These are phyloP conservation scores for Citrus unshiu DNA, from an alignment of 345 rosid genomes.

Conservation along the genomic window DNA sequence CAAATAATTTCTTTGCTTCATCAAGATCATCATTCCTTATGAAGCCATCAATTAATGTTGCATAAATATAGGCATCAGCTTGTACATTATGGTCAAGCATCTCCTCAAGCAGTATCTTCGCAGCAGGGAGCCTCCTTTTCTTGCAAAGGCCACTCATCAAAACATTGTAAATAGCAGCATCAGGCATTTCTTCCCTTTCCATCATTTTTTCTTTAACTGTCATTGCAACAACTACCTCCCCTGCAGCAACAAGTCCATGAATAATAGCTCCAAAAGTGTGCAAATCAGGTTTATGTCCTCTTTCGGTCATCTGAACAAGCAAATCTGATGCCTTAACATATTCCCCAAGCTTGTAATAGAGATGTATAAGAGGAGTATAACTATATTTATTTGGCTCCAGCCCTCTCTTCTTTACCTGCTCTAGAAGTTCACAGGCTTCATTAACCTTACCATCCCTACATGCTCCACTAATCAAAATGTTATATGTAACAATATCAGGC, in stretches of 20 bases:
- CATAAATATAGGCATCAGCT: slow-evolving; percentile 65
- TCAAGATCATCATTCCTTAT: slow-evolving; percentile 54
- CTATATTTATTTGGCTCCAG: slow-evolving; percentile 42
- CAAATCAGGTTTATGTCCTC: slow-evolving; percentile 67
- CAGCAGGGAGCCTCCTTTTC: slow-evolving; percentile 58
- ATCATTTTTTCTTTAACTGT: slow-evolving; percentile 47
- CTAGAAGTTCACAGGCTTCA: slow-evolving; percentile 58
- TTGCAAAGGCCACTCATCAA: slow-evolving; percentile 80
- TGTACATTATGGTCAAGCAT: slow-evolving; percentile 64
- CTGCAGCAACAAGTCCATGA: slow-evolving; percentile 63
- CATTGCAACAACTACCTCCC: slow-evolving; percentile 69
- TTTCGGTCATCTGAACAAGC: slow-evolving; percentile 64
- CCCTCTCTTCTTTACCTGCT: slow-evolving; percentile 52
- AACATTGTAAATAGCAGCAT: slow-evolving; percentile 77
- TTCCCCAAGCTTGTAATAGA: slow-evolving; percentile 46
- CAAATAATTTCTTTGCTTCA: slow-evolving; percentile 58
- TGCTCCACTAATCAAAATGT: slow-evolving; percentile 49
- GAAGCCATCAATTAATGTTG: slow-evolving; percentile 78
- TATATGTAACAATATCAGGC: slow-evolving; percentile 70
- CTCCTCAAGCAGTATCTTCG: slow-evolving; percentile 62
- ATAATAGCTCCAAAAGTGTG: slow-evolving; percentile 70
- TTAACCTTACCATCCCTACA: slow-evolving; percentile 50
- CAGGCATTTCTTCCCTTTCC: slow-evolving; percentile 66
- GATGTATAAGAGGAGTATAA: slow-evolving; percentile 62
- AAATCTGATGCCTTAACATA: slow-evolving; percentile 48